A percentile compares a stretch with the other conserved stretches of the same genome.
Evolutionary conservation across 371 early-diverging fungal species (phyloP).

Genomic region (Mucor mucedo): DNA sequence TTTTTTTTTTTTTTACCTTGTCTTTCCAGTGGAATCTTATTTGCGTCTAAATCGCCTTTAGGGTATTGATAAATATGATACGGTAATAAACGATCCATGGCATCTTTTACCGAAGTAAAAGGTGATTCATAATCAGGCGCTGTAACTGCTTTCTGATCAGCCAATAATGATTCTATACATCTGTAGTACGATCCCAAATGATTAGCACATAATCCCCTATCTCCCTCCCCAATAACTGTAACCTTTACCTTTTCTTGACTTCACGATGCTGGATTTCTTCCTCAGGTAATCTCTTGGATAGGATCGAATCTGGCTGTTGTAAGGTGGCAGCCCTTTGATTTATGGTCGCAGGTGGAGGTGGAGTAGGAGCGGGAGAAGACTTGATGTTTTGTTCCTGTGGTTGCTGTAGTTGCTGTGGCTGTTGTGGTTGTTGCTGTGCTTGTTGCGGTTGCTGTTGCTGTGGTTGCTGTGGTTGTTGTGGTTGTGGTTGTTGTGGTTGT

Average conservation of each 20-base stretch:
- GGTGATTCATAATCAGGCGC: slow-evolving; percentile 62
- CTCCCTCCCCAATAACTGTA: no score
- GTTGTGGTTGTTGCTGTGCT: slow-evolving; percentile 13
- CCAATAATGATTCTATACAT: slow-evolving; percentile 42
- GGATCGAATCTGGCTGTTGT: slow-evolving; percentile 34
- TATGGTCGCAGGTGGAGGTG: slow-evolving; percentile 7
- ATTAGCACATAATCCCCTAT: no score
- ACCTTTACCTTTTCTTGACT: slow-evolving; percentile 45
- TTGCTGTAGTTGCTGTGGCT: slow-evolving; percentile 13
- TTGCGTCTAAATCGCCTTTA: slow-evolving; percentile 60
- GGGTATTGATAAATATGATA: slow-evolving; percentile 79
- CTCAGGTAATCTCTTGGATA: slow-evolving; percentile 52
- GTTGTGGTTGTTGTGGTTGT: slow-evolving; percentile 1
- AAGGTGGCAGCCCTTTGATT: background rate
- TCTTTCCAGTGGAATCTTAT: slow-evolving; percentile 53
- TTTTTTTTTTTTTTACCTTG: slow-evolving; percentile 30
- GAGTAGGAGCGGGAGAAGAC: slow-evolving; percentile 10
- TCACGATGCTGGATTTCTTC: slow-evolving; percentile 53
- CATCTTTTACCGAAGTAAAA: slow-evolving; percentile 65
- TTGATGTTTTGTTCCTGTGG: slow-evolving; percentile 2
- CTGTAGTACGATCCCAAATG: slow-evolving; percentile 8
- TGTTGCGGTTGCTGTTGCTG: slow-evolving; percentile 14
- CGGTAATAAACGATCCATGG: slow-evolving; percentile 68
- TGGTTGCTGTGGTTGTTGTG: no score
- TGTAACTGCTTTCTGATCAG: slow-evolving; percentile 58